Percentiles rank a stretch among this genome's conserved stretches.
These are phyloP conservation scores for Linanthus parryae DNA, from an alignment of 148 eudicot species.

Conservation along the genomic window DNA sequence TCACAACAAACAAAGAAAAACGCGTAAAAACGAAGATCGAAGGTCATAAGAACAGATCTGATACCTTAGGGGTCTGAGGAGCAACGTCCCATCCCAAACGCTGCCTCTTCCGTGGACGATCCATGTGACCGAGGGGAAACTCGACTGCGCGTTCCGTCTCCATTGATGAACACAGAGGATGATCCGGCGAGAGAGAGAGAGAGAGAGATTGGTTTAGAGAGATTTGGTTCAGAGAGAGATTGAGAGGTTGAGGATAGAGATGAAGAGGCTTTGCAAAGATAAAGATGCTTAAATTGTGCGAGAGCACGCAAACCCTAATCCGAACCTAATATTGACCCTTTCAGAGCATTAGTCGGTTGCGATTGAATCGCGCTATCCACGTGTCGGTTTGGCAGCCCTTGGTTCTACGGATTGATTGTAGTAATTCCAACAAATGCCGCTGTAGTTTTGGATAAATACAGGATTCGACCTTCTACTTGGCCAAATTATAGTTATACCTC, in stretches of 20 bases:
- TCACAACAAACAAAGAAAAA: slow-evolving; percentile 8
- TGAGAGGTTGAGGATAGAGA: slow-evolving; percentile 12
- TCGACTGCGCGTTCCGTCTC: not conserved
- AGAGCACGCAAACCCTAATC: slow-evolving; percentile 6
- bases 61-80: slow-evolving; percentile 7
- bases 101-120: not conserved
- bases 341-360: not conserved
- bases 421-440: no score
- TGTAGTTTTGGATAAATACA: no score
- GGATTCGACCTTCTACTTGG: no score
- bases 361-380: slow-evolving; percentile 11
- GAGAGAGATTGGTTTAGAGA: not conserved
- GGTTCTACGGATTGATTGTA: slow-evolving; percentile 1
- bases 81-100: slow-evolving; percentile 14
- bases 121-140: not conserved
- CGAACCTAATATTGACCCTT: not conserved
- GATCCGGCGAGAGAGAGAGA: not conserved
- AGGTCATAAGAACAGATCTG: not conserved
- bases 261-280: not conserved
- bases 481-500: no score
- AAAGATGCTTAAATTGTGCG: not conserved
- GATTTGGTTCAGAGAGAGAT: slow-evolving; percentile 3
- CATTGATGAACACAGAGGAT: not conserved
- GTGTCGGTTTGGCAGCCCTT: not conserved
- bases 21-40: not conserved